Conservation (phyloP, 1,284 basidiomycete genomes). For the Serendipita sp. region DNA sequence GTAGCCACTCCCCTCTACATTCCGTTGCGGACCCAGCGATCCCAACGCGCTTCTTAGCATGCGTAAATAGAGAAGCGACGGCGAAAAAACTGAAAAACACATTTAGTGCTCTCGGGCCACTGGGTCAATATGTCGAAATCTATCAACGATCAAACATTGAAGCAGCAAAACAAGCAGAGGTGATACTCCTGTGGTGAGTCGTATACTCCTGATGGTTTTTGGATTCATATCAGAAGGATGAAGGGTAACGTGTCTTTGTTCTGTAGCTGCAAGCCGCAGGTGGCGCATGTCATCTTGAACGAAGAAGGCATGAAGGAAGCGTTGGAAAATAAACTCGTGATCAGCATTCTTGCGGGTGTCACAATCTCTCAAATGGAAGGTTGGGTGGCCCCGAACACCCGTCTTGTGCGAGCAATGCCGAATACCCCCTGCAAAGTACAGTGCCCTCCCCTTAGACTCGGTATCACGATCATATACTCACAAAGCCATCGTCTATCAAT, state of each 20-base stretch:
- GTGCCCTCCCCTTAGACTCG: slow-evolving; percentile 15
- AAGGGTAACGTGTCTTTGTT: not conserved
- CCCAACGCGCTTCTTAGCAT: slow-evolving; percentile 78
- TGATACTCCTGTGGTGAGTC: slow-evolving; percentile 73
- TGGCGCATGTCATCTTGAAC: slow-evolving; percentile 62
- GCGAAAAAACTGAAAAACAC: slow-evolving; percentile 52
- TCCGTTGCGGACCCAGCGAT: slow-evolving; percentile 45
- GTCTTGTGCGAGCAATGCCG: slow-evolving; percentile 93
- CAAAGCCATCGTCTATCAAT: not conserved
- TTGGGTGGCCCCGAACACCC: slow-evolving; percentile 66
- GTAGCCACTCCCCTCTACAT: slow-evolving; percentile 17
- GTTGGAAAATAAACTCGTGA: slow-evolving; percentile 77
- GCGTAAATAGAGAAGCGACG: slow-evolving; percentile 70
- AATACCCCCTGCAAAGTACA: slow-evolving; percentile 90
- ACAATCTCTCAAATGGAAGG: slow-evolving; percentile 69
- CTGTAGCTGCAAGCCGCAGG: slow-evolving; percentile 82
- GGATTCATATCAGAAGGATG: not conserved
- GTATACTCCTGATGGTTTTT: not conserved
- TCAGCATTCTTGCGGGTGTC: slow-evolving; percentile 93
- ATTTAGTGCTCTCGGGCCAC: slow-evolving; percentile 43
- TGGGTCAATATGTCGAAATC: slow-evolving; percentile 57
- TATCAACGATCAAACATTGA: slow-evolving; percentile 55
- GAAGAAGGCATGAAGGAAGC: slow-evolving; percentile 79
- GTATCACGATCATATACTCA: not conserved
- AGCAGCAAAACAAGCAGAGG: slow-evolving; percentile 64